These are phyloP conservation scores for Akebia trifoliata DNA, from an alignment of 164 flowering plant genomes.

Conservation along the genomic window DNA sequence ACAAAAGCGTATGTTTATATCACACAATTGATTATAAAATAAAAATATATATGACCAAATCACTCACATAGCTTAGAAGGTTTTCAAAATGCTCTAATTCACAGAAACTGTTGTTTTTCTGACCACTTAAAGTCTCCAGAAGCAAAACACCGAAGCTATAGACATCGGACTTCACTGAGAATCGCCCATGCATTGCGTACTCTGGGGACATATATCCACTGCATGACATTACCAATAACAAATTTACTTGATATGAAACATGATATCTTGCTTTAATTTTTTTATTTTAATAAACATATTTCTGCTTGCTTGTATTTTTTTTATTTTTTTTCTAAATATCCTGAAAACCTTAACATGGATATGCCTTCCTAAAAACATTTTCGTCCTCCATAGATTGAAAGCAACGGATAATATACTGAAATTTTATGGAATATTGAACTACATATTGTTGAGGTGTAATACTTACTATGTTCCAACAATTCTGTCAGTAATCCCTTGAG, in stretches of 20 bases:
- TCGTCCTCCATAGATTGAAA: not conserved
- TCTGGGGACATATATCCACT: conserved; percentile 64
- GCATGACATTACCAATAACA: conserved; percentile 3
- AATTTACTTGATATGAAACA: not conserved
- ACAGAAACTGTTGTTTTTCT: conserved; percentile 23
- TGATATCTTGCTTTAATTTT: too few relatives aligned
- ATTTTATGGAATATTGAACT: too few relatives aligned
- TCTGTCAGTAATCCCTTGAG: conserved; percentile 27
- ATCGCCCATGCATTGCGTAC: conserved; percentile 39
- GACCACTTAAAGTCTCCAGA: conserved; percentile 42
- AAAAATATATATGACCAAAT: not conserved
- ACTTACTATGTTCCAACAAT: conserved; percentile 45
- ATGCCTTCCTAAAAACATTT: not conserved
- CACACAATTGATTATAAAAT: too few relatives aligned
- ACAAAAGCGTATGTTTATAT: too few relatives aligned
- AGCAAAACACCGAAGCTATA: conserved; percentile 51
- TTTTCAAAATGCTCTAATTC: conserved; percentile 15
- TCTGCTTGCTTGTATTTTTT: too few relatives aligned
- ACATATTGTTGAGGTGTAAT: not conserved
- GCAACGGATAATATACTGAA: not conserved
- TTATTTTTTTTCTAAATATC: too few relatives aligned
- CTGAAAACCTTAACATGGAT: too few relatives aligned
- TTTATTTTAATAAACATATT: too few relatives aligned
- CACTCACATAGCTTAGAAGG: conserved; percentile 40
- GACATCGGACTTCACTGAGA: conserved; percentile 45